phyloP scores from a whole-genome alignment of 2,329 filamentous ascomycete genomes.

The Lecanosticta acicola region DNA sequence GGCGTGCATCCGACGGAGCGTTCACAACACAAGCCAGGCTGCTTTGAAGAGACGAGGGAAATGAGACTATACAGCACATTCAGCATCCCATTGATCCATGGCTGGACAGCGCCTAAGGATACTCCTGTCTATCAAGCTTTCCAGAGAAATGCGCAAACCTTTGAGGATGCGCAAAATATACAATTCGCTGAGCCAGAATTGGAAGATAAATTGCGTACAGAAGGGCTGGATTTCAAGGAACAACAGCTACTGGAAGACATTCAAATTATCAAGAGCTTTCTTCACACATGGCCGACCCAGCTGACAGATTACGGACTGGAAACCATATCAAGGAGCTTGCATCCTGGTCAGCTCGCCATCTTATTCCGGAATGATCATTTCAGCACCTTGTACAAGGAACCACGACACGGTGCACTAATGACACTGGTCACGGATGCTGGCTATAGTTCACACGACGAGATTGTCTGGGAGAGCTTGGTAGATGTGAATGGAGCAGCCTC shows the following conservation, averaged over 20 bases:
- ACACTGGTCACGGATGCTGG: constrained; percentile 90
- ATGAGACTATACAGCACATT: constrained; percentile 92
- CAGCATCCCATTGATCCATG: constrained; percentile 80
- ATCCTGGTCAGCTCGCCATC: constrained; percentile 77
- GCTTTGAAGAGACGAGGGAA: constrained; percentile 80
- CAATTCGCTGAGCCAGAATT: constrained; percentile 86
- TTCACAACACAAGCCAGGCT: constrained; percentile 54
- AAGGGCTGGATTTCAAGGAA: constrained; percentile 64
- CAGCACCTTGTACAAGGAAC: constrained; percentile 85
- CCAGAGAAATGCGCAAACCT: constrained; percentile 68
- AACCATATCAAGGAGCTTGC: constrained; percentile 63
- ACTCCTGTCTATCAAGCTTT: constrained; percentile 67
- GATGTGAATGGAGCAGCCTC: constrained; percentile 80
- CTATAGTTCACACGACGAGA: constrained; percentile 78
- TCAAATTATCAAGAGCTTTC: constrained; percentile 73
- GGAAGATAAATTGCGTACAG: constrained; percentile 65
- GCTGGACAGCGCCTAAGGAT: constrained; percentile 71
- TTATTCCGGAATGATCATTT: constrained; percentile 97
- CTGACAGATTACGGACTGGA: constrained; percentile 76
- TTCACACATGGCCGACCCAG: constrained; percentile 77
- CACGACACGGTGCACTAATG: constrained; percentile 66
- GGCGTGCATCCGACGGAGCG: constrained; percentile 33
- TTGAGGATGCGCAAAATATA: constrained; percentile 86
- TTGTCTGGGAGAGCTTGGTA: constrained; percentile 91
- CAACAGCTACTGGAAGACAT: constrained; percentile 79